These are phyloP conservation scores for Clonostachys sp. DNA, from an alignment of 2,329 filamentous ascomycete genomes.

Conservation along the genomic window DNA sequence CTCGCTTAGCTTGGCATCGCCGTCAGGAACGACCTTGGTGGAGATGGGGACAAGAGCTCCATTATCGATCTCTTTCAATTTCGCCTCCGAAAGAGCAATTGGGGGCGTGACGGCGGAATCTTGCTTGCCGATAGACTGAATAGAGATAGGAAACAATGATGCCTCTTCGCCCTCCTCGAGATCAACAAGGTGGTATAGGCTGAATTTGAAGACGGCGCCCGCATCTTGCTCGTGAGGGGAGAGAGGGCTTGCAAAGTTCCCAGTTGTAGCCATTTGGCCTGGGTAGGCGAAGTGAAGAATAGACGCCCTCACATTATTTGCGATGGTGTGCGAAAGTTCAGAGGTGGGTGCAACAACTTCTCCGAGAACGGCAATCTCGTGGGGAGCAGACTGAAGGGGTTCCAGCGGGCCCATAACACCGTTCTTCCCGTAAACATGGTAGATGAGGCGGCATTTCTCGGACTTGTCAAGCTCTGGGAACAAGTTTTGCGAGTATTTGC, in stretches of 20 bases:
- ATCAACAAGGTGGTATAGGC: slow-evolving; percentile 41
- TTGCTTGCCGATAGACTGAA: background rate
- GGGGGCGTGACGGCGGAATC: background rate
- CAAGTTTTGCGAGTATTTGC: slow-evolving; percentile 10
- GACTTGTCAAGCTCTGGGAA: slow-evolving; percentile 11
- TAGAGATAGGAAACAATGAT: slow-evolving; percentile 3
- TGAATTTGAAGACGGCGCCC: slow-evolving; percentile 33
- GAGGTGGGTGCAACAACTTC: slow-evolving; percentile 38
- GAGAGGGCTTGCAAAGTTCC: slow-evolving; percentile 34
- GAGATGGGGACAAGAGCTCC: background rate
- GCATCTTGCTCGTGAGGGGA: slow-evolving; percentile 13
- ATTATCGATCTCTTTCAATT: background rate
- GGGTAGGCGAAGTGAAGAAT: slow-evolving; percentile 39
- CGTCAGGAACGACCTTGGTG: slow-evolving; percentile 2
- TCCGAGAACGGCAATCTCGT: slow-evolving; percentile 38
- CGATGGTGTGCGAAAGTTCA: slow-evolving; percentile 32
- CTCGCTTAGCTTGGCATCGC: slow-evolving; percentile 8
- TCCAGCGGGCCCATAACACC: slow-evolving; percentile 23
- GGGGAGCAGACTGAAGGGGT: slow-evolving; percentile 11
- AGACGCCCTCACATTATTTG: slow-evolving; percentile 29
- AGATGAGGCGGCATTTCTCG: slow-evolving; percentile 29
- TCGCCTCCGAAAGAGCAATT: background rate
- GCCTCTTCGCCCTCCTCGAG: slow-evolving; percentile 13
- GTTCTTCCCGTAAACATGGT: slow-evolving; percentile 37
- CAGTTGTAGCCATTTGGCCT: slow-evolving; percentile 41